phyloP scores from a whole-genome alignment of 768 basidiomycete species.

The Tulasnella calospora region DNA sequence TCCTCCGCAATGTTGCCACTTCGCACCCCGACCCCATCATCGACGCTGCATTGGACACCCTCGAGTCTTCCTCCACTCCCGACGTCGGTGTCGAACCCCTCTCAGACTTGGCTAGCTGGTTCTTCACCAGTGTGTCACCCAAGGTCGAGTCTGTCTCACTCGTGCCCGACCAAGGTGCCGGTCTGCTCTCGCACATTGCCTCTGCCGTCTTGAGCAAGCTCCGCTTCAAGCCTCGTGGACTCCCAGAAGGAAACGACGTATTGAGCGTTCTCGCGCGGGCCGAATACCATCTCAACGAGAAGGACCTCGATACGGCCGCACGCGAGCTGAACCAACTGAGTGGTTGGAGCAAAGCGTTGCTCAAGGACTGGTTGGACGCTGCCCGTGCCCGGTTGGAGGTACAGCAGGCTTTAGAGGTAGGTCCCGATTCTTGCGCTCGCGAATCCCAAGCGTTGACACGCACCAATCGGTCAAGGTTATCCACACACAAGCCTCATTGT shows the following conservation, averaged over 20 bases:
- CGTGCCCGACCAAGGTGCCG: constrained; percentile 86
- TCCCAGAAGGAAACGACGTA: constrained; percentile 75
- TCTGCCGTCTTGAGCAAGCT: constrained; percentile 71
- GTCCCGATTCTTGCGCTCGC: constrained; percentile 25
- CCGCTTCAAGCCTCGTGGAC: constrained; percentile 73
- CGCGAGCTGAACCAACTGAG: constrained; percentile 87
- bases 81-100: constrained; percentile 84
- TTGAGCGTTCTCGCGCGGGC: constrained; percentile 82
- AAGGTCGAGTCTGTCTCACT: constrained; percentile 84
- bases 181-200: constrained; percentile 79
- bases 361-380: constrained; percentile 81
- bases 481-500: constrained; percentile 76
- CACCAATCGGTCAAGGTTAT: constrained; percentile 52
- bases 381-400: constrained; percentile 85
- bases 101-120: constrained; percentile 87
- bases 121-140: constrained; percentile 73
- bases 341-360: constrained; percentile 68
- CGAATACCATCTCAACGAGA: constrained; percentile 83
- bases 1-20: constrained; percentile 62
- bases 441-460: constrained; percentile 21
- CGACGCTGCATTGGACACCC: constrained; percentile 57
- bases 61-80: constrained; percentile 67
- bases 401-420: constrained; percentile 82
- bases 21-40: constrained; percentile 68
- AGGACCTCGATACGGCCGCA: constrained; percentile 83